phyloP scores from a whole-genome alignment of 768 basidiomycete species.

The Fistulinella prunicolor region DNA sequence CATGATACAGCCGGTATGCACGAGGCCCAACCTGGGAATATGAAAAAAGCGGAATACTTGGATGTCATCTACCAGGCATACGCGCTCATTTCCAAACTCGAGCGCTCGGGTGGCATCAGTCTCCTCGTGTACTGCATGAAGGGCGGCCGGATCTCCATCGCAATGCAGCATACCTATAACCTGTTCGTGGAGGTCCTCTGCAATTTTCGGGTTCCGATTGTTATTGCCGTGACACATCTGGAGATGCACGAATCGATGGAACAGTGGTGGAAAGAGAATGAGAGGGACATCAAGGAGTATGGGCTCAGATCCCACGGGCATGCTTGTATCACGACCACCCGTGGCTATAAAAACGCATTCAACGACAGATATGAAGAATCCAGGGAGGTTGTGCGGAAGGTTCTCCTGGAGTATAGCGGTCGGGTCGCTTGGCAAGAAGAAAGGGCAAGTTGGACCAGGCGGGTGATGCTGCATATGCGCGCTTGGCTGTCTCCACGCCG shows the following conservation, averaged over 20 bases:
- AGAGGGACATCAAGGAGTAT: constrained; percentile 29
- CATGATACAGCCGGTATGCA: constrained; percentile 30
- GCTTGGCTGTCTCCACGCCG: constrained; percentile 20
- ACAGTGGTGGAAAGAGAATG: constrained; percentile 41
- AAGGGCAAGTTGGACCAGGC: constrained; percentile 24
- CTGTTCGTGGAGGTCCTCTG: constrained; percentile 42
- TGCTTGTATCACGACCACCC: constrained; percentile 40
- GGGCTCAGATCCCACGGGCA: constrained; percentile 36
- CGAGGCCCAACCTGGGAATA: constrained; percentile 24
- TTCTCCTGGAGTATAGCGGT: constrained; percentile 18
- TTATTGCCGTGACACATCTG: constrained; percentile 35
- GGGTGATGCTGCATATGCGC: constrained; percentile 25
- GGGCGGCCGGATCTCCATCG: constrained; percentile 23
- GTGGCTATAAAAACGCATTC: constrained; percentile 19
- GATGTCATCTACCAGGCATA: constrained; percentile 30
- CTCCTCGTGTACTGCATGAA: constrained; percentile 33
- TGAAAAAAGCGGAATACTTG: constrained; percentile 23
- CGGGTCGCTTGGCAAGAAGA: constrained; percentile 23
- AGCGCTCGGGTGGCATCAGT: constrained; percentile 23
- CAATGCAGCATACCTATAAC: constrained; percentile 28
- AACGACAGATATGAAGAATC: constrained; percentile 35
- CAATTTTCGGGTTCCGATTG: constrained; percentile 28
- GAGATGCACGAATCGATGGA: constrained; percentile 33
- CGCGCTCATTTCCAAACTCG: constrained; percentile 33
- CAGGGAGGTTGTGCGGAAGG: constrained; percentile 18